These are phyloP conservation scores for Daucus carota DNA, from an alignment of 129 eudicot species.

Conservation along the genomic window DNA sequence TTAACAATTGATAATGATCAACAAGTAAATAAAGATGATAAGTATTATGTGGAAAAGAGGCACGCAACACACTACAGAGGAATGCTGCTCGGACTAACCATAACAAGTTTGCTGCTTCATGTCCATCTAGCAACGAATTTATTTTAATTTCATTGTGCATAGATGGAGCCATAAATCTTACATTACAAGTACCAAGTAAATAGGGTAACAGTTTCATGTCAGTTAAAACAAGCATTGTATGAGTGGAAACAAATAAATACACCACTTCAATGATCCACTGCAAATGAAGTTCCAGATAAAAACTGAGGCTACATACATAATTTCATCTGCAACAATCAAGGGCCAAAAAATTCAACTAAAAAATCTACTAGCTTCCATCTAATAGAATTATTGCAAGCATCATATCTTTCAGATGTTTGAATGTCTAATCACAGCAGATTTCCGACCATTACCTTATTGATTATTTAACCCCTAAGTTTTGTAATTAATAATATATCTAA, in stretches of 20 bases:
- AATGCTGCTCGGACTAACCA: no score
- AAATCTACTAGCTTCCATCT: neutral
- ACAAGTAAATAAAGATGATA: no score
- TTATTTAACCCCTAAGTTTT: neutral
- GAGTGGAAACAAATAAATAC: neutral
- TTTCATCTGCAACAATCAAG: neutral
- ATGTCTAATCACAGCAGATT: neutral
- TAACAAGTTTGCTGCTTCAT: neutral
- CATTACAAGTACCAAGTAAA: neutral
- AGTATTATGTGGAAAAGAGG: neutral
- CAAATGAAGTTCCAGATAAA: neutral
- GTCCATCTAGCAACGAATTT: neutral
- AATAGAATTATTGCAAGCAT: neutral
- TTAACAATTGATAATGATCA: neutral
- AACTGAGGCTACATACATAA: neutral
- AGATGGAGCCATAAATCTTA: neutral
- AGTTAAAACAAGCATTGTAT: no score
- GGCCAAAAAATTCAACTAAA: neutral
- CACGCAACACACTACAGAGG: neutral
- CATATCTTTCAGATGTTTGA: neutral
- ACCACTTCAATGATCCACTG: neutral
- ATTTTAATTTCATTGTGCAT: no score
- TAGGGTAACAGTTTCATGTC: neutral
- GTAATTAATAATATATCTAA: no score
- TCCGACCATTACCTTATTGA: neutral